Evolutionary conservation across 78 protist species (phyloP).

Genomic region (Dictyostelium capitatum): DNA sequence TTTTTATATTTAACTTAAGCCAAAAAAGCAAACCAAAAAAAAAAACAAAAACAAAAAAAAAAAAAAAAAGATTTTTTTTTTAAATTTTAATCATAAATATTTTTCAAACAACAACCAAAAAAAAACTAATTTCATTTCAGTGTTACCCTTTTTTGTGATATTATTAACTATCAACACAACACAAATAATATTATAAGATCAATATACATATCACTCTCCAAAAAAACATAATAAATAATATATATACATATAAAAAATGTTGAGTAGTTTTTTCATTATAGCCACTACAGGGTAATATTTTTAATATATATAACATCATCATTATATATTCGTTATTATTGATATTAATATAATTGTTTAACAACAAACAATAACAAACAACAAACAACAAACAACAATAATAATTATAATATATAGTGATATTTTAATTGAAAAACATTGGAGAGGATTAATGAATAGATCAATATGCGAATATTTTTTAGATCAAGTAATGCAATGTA

Average conservation of each 20-base stretch:
- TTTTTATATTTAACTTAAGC: too few relatives aligned
- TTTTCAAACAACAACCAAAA: too few relatives aligned
- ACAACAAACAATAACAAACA: too few relatives aligned
- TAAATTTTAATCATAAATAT: background rate
- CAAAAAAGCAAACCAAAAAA: too few relatives aligned
- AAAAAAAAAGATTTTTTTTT: background rate
- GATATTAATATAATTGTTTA: too few relatives aligned
- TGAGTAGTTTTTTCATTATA: conserved; percentile 69
- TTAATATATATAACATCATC: background rate
- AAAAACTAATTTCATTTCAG: too few relatives aligned
- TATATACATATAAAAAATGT: conserved; percentile 15
- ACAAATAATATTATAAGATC: background rate
- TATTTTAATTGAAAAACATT: conserved; percentile 91
- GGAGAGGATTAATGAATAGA: conserved; percentile 74
- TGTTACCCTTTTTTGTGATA: too few relatives aligned
- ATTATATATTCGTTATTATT: too few relatives aligned
- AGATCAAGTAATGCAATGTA: conserved; percentile 58
- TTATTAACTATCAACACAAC: background rate
- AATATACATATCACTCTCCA: background rate
- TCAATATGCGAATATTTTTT: conserved; percentile 79
- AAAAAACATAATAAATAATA: background rate
- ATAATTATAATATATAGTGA: conserved; percentile 53
- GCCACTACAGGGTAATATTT: conserved; percentile 62
- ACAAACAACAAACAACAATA: background rate
- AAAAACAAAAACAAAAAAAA: too few relatives aligned